phyloP scores from a whole-genome alignment of 2,329 filamentous ascomycete genomes.

The Emergomyces pasteurianus region DNA sequence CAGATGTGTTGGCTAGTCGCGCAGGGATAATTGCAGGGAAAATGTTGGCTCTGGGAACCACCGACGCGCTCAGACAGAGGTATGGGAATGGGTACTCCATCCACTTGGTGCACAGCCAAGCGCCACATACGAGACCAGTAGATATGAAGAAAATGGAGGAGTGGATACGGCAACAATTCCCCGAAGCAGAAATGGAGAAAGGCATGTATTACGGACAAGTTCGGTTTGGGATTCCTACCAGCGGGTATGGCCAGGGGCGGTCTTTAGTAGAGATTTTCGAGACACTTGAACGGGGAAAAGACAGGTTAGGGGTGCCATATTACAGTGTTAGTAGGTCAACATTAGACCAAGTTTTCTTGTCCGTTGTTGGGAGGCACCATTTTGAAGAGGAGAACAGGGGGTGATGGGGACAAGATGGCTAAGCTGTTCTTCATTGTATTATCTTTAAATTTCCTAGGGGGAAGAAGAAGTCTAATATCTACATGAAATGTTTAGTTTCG shows the following conservation, averaged over 20 bases:
- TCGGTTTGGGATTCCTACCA: conserved; percentile 59
- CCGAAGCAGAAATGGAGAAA: conserved; percentile 55
- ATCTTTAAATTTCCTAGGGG: background rate
- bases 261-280: conserved; percentile 51
- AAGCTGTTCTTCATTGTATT: background rate
- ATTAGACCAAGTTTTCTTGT: conserved; percentile 80
- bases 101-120: conserved; percentile 63
- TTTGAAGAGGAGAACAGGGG: conserved; percentile 49
- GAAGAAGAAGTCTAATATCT: background rate
- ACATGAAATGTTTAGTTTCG: background rate
- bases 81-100: conserved; percentile 73
- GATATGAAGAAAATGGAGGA: conserved; percentile 55
- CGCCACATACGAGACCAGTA: conserved; percentile 57
- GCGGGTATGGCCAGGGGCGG: background rate
- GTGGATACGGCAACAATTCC: conserved; percentile 54
- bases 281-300: conserved; percentile 58
- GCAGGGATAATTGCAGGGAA: conserved; percentile 75
- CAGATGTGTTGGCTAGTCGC: conserved; percentile 70
- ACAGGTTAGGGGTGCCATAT: conserved; percentile 61
- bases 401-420: background rate
- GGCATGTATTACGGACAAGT: conserved; percentile 77
- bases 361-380: conserved; percentile 70
- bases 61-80: conserved; percentile 56
- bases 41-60: conserved; percentile 76
- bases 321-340: conserved; percentile 81